phyloP scores from a whole-genome alignment of 352 stramenopile genomes.

The Phytophthora ohioensis region DNA sequence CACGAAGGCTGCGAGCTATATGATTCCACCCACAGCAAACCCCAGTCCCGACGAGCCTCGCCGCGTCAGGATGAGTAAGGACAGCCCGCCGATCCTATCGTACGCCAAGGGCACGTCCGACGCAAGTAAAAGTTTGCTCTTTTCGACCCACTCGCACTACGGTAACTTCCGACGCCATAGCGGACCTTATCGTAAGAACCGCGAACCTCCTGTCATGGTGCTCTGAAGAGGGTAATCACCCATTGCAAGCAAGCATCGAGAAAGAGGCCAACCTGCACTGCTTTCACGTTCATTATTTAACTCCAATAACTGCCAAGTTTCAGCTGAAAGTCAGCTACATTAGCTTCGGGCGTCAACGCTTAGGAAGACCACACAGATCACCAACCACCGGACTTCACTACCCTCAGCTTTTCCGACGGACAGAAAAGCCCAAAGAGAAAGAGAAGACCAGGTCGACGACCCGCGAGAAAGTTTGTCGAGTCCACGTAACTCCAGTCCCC shows the following conservation, averaged over 20 bases:
- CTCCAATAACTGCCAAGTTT: not conserved
- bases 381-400: constrained; percentile 17
- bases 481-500: constrained; percentile 2
- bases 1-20: constrained; percentile 47
- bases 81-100: constrained; percentile 49
- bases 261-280: not conserved
- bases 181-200: constrained; percentile 56
- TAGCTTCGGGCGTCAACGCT: constrained; percentile 5
- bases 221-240: constrained; percentile 3
- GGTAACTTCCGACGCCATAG: constrained; percentile 65
- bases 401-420: constrained; percentile 19
- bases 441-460: constrained; percentile 6
- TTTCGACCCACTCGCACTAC: constrained; percentile 54
- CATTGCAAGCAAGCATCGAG: constrained; percentile 5
- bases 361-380: constrained; percentile 25
- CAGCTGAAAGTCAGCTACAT: constrained; percentile 30
- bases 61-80: constrained; percentile 41
- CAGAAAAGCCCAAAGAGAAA: constrained; percentile 23
- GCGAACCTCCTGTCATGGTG: constrained; percentile 55
- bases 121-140: constrained; percentile 46
- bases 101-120: constrained; percentile 48
- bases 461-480: constrained; percentile 17
- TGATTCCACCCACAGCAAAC: constrained; percentile 27
- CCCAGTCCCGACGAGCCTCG: constrained; percentile 21
- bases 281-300: constrained; percentile 34